A percentile compares a stretch with the other conserved stretches of the same genome.
phyloP scores from a whole-genome alignment of 1,139 yeast species.

The Pneumocystis oryctolagi region DNA sequence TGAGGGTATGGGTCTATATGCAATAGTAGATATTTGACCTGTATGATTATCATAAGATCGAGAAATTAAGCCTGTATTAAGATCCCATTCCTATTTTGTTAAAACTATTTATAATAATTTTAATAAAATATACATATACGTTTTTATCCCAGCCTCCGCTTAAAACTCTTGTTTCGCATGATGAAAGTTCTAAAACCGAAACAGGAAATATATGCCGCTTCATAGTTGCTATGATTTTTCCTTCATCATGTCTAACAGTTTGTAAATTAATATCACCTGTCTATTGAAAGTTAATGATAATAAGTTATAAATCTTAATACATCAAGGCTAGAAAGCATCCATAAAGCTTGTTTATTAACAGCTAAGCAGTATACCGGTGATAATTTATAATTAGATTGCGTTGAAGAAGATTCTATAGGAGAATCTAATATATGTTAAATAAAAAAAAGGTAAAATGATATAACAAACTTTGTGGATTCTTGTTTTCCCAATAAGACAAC shows the following conservation, averaged over 20 bases:
- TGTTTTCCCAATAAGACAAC: conserved; percentile 88
- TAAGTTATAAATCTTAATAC: conserved; percentile 14
- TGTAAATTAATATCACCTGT: conserved; percentile 79
- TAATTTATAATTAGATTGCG: conserved; percentile 18
- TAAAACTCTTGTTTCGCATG: conserved; percentile 44
- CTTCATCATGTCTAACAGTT: conserved; percentile 72
- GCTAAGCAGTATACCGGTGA: conserved; percentile 84
- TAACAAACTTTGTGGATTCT: conserved; percentile 8
- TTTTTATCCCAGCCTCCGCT: conserved; percentile 85
- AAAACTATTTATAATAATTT: background rate
- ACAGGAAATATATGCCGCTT: conserved; percentile 59
- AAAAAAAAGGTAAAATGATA: background rate
- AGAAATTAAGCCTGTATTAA: conserved; percentile 50
- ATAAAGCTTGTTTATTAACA: conserved; percentile 65
- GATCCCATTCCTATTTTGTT: conserved; percentile 66
- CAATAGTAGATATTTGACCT: conserved; percentile 68
- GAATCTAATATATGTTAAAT: background rate
- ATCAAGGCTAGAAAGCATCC: conserved; percentile 71
- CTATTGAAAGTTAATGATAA: conserved; percentile 1
- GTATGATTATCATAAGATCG: conserved; percentile 35
- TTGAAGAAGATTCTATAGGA: conserved; percentile 22
- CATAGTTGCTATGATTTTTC: conserved; percentile 64
- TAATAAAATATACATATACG: conserved; percentile 11
- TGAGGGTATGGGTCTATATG: conserved; percentile 64
- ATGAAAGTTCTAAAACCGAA: conserved; percentile 51